A percentile compares a stretch with the other conserved stretches of the same genome.
These are phyloP conservation scores for Ogataea trehaloabstinens DNA, from an alignment of 805 yeast species.

Conservation along the genomic window DNA sequence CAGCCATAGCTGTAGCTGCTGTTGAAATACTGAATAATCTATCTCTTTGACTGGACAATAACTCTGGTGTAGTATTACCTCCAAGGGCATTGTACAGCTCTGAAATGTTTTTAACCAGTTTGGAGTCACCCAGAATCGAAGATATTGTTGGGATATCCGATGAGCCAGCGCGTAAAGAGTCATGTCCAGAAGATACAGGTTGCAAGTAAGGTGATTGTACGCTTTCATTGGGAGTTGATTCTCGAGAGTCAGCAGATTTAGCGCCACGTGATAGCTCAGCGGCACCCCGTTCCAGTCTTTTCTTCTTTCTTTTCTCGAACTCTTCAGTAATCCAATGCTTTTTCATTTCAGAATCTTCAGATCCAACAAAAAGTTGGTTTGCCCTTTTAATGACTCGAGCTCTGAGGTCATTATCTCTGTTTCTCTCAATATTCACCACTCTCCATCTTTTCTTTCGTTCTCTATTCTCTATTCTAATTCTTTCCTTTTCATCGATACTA, in stretches of 20 bases:
- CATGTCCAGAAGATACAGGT: neutral
- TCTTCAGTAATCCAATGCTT: slow-evolving; percentile 73
- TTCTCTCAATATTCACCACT: slow-evolving; percentile 72
- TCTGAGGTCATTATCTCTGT: slow-evolving; percentile 84
- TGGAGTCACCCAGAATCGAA: slow-evolving; percentile 15
- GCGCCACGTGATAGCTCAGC: slow-evolving; percentile 6
- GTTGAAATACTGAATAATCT: slow-evolving; percentile 22
- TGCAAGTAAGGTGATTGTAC: neutral
- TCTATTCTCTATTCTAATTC: slow-evolving; percentile 64
- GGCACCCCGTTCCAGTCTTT: slow-evolving; percentile 45
- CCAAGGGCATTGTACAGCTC: slow-evolving; percentile 30
- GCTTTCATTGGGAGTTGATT: slow-evolving; percentile 3
- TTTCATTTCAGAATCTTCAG: slow-evolving; percentile 50
- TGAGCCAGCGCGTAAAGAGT: slow-evolving; percentile 6
- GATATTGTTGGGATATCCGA: slow-evolving; percentile 4
- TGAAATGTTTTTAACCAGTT: slow-evolving; percentile 5
- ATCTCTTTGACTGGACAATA: slow-evolving; percentile 3
- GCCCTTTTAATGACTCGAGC: slow-evolving; percentile 78
- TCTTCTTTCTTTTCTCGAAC: slow-evolving; percentile 61
- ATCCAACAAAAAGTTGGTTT: slow-evolving; percentile 57
- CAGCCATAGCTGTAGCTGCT: slow-evolving; percentile 39
- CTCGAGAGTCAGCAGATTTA: neutral
- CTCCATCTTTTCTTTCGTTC: slow-evolving; percentile 83
- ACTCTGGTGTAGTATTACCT: slow-evolving; percentile 20
- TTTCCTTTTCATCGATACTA: slow-evolving; percentile 46